Evolutionary conservation across 2,329 filamentous ascomycete species (phyloP), one percentile per base, ranked within the genome.

Genomic region (Aaosphaeria arxii): DNA sequence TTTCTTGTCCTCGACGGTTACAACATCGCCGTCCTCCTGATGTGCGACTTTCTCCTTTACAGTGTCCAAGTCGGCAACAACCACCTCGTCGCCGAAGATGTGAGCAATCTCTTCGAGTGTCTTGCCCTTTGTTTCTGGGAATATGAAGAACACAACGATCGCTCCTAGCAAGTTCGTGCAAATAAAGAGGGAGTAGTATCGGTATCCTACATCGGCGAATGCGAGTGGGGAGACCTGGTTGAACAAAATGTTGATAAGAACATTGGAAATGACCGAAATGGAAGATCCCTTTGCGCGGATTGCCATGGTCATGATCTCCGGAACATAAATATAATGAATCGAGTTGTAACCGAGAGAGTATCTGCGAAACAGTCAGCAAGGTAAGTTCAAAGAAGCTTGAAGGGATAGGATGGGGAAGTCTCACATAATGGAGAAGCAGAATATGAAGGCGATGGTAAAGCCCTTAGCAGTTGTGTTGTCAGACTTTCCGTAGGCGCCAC

Each of bases 401-500:
- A 9, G 33, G 33, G n/a, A n/a, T 36, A 9, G n/a, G 33, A 36
- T 9, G 33, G n/a, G 33, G n/a, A 3, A 28, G 73, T 48, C 74
- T 71, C 40, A 74, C 55, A 7, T 60, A 51, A 77, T 55, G 48
- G 47, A 51, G 41, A 51, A 54, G 41, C 46, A 1, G 72, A 52
- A 52, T 13, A 52, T 52, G 44, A 50, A 52, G 3, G 50, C 50
- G 35, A 52, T 52, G 44, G 47, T 41, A 39, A 52, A 44, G 5
- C 50, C 50, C 42, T 50, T 50, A 6, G 47, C 50, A 29, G 45
- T 35, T 24, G 13, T 31, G 42, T 52, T 52, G 41, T 42, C 31
- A 5, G 50, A 49, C 7, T 42, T 38, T 7, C 50, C 50, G 38
- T 44, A 52, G 11, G 13, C 47, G 11, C 47, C 50, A 40, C 44